A percentile compares a stretch with the other conserved stretches of the same genome.
Conservation (phyloP, 2,329 filamentous ascomycete genomes). For the Epichloe aotearoae region DNA sequence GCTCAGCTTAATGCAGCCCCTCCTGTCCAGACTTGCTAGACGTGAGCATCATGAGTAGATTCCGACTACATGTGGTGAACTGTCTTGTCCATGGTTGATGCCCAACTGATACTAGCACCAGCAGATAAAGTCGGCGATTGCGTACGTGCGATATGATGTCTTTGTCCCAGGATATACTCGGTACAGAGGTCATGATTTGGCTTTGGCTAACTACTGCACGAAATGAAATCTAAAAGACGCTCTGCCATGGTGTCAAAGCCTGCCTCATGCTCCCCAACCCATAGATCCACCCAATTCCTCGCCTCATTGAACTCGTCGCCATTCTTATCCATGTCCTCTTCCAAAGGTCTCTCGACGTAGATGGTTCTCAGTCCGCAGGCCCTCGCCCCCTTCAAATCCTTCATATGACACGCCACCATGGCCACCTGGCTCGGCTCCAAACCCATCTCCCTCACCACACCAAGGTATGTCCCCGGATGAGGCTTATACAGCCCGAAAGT, state of each 20-base stretch:
- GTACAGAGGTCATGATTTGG: not conserved
- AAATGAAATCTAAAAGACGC: conserved; percentile 13
- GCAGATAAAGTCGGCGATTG: too few species aligned
- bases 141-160: not conserved
- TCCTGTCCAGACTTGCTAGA: too few species aligned
- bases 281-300: conserved; percentile 29
- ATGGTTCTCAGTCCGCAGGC: conserved; percentile 52
- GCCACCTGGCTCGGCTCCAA: conserved; percentile 48
- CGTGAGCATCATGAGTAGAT: too few species aligned
- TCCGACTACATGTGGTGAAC: too few species aligned
- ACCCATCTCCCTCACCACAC: conserved; percentile 47
- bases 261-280: conserved; percentile 20
- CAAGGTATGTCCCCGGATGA: conserved; percentile 51
- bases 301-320: conserved; percentile 37
- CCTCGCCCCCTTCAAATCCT: conserved; percentile 54
- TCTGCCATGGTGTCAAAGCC: conserved; percentile 20
- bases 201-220: not conserved
- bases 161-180: not conserved
- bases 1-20: too few species aligned
- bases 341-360: conserved; percentile 55
- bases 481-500: conserved; percentile 68
- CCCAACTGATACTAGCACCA: too few species aligned
- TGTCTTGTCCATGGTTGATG: too few species aligned
- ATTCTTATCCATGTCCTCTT: conserved; percentile 48
- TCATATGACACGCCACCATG: conserved; percentile 66